Evolutionary conservation across 2,329 filamentous ascomycete genomes (phyloP).

Genomic region (Tolypocladium cylindrosporum): DNA sequence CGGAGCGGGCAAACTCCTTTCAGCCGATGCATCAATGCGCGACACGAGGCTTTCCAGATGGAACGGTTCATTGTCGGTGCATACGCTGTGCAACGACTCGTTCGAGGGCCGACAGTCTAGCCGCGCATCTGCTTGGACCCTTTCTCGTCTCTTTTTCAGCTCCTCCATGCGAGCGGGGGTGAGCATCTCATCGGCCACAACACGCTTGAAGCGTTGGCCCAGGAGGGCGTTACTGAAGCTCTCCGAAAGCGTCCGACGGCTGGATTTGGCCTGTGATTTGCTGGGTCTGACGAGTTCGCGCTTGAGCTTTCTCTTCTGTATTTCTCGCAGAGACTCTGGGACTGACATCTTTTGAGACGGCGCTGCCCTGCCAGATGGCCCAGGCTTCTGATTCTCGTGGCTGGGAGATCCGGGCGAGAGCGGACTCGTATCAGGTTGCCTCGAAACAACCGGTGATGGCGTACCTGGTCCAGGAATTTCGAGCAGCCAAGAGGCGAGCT

Average conservation of each 20-base stretch:
- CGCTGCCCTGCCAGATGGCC: background rate
- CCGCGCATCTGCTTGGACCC: conserved; percentile 11
- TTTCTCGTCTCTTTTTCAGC: conserved; percentile 26
- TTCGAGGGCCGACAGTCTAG: conserved; percentile 10
- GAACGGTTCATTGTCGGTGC: conserved; percentile 31
- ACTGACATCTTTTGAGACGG: background rate
- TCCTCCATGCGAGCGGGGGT: conserved; percentile 41
- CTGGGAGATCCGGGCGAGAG: background rate
- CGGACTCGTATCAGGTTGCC: background rate
- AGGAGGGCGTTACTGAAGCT: conserved; percentile 48
- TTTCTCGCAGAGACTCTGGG: background rate
- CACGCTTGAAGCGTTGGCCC: conserved; percentile 41
- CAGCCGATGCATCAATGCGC: conserved; percentile 27
- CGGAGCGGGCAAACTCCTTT: background rate
- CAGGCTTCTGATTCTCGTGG: background rate
- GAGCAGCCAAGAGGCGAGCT: conserved; percentile 14
- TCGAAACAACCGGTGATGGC: conserved; percentile 6
- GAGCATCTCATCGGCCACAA: conserved; percentile 51
- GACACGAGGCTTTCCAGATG: conserved; percentile 37
- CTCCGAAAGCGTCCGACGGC: conserved; percentile 44
- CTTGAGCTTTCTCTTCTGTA: background rate
- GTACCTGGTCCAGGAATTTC: conserved; percentile 7
- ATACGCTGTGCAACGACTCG: conserved; percentile 13
- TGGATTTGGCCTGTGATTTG: conserved; percentile 8
- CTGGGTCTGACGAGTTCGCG: background rate